A percentile compares a stretch with the other conserved stretches of the same genome.
Conservation (phyloP, 148 eudicot species). For the Rhododendron mucronatum region DNA sequence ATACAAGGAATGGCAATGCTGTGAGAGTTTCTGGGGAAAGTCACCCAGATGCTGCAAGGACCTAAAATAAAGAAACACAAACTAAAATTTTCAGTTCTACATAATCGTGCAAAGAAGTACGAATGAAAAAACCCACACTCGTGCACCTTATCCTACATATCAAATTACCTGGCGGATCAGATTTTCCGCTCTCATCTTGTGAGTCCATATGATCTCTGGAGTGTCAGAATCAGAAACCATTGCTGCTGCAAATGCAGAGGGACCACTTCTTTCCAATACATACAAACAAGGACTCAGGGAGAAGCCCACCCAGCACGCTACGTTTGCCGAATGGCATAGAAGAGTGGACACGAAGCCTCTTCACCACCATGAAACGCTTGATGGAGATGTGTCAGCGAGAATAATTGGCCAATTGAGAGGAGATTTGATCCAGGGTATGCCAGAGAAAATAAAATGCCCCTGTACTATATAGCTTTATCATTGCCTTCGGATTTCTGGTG, state of each 20-base stretch:
- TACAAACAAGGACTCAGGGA: constrained; percentile 95
- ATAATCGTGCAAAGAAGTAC: not conserved
- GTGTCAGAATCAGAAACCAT: constrained; percentile 99
- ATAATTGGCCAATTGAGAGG: constrained; percentile 80
- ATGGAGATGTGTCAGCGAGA: constrained; percentile 81
- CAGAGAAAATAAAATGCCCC: constrained; percentile 96
- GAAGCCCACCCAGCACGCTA: constrained; percentile 95
- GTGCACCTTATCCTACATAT: not conserved
- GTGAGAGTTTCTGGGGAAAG: constrained; percentile 92
- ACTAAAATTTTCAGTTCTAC: not conserved
- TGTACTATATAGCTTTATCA: constrained; percentile 88
- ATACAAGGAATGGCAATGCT: constrained; percentile 90
- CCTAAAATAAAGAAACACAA: constrained; percentile 35
- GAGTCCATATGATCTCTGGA: constrained; percentile 99
- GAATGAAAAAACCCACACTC: not conserved
- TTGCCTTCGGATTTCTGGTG: constrained; percentile 95
- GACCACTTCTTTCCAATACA: constrained; percentile 95
- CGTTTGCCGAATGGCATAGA: constrained; percentile 95
- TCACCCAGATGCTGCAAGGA: constrained; percentile 99
- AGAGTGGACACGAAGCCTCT: constrained; percentile 98
- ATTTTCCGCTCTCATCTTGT: constrained; percentile 99
- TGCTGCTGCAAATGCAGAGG: constrained; percentile 94
- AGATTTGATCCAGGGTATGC: constrained; percentile 99
- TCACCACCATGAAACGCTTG: constrained; percentile 99
- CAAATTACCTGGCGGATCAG: constrained; percentile 82